These are phyloP conservation scores for Pythium oligandrum DNA, from an alignment of 352 stramenopile genomes.

Conservation along the genomic window DNA sequence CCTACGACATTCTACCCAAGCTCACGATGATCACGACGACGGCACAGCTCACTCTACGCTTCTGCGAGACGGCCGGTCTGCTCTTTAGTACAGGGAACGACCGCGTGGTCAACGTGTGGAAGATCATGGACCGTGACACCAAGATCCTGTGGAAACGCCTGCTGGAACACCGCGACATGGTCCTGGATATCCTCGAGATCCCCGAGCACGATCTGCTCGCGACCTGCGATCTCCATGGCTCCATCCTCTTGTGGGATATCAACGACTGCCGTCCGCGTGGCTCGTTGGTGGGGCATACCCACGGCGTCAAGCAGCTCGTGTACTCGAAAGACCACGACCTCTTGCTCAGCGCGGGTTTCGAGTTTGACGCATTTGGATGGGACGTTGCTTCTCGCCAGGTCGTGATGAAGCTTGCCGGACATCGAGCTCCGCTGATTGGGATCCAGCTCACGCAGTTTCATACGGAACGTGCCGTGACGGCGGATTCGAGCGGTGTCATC, in stretches of 20 bases:
- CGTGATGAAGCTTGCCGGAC: slow-evolving; percentile 57
- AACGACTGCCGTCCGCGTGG: slow-evolving; percentile 61
- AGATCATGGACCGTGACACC: slow-evolving; percentile 43
- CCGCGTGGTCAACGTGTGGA: slow-evolving; percentile 69
- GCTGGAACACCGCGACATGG: slow-evolving; percentile 41
- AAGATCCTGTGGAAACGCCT: slow-evolving; percentile 59
- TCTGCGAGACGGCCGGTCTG: slow-evolving; percentile 44
- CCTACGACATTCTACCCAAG: slow-evolving; percentile 36
- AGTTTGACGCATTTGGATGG: slow-evolving; percentile 82
- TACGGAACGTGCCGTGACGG: slow-evolving; percentile 78
- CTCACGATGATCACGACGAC: slow-evolving; percentile 62
- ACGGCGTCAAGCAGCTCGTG: slow-evolving; percentile 71
- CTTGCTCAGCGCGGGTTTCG: slow-evolving; percentile 77
- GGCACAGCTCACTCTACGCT: slow-evolving; percentile 57
- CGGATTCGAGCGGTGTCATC: slow-evolving; percentile 61
- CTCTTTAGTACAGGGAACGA: slow-evolving; percentile 67
- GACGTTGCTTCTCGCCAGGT: slow-evolving; percentile 75
- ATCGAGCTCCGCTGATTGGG: slow-evolving; percentile 69
- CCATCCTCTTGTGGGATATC: slow-evolving; percentile 78
- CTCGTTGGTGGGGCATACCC: slow-evolving; percentile 47
- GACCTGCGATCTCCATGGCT: slow-evolving; percentile 68
- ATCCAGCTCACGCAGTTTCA: slow-evolving; percentile 69
- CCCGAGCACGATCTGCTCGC: slow-evolving; percentile 68
- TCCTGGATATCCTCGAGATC: slow-evolving; percentile 70
- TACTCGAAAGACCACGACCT: slow-evolving; percentile 73